Evolutionary conservation across 345 rosid genomes (phyloP).

Genomic region (Aquilaria malaccensis): DNA sequence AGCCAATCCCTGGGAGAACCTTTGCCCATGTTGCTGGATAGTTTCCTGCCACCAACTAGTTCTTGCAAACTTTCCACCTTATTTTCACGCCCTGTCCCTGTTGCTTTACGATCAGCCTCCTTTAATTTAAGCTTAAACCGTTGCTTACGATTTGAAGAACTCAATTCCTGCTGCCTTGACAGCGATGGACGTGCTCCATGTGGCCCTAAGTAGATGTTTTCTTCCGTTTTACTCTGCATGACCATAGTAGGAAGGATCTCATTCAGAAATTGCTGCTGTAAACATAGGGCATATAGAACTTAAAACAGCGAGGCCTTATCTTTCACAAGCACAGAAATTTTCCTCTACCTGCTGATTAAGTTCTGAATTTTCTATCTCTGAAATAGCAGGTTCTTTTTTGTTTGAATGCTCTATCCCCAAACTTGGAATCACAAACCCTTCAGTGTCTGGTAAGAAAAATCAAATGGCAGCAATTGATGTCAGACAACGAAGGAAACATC

Average conservation of each 20-base stretch:
- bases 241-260: background rate
- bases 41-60: slow-evolving; percentile 56
- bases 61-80: slow-evolving; percentile 71
- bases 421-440: slow-evolving; percentile 96
- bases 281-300: too few relatives aligned
- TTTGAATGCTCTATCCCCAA: slow-evolving; percentile 50
- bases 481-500: background rate
- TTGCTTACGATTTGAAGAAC: slow-evolving; percentile 58
- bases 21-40: slow-evolving; percentile 34
- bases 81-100: slow-evolving; percentile 74
- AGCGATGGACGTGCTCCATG: slow-evolving; percentile 87
- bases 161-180: slow-evolving; percentile 55
- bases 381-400: slow-evolving; percentile 24
- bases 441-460: slow-evolving; percentile 52
- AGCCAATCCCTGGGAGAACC: slow-evolving; percentile 72
- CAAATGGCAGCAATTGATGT: background rate
- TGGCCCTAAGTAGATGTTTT: slow-evolving; percentile 82
- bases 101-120: slow-evolving; percentile 68
- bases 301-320: too few relatives aligned
- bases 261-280: too few relatives aligned
- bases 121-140: slow-evolving; percentile 75
- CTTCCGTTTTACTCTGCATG: slow-evolving; percentile 50
- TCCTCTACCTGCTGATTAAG: slow-evolving; percentile 57
- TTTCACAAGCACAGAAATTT: background rate
- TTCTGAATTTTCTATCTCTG: slow-evolving; percentile 36